Evolutionary conservation across 129 eudicot species (phyloP), one percentile per base, ranked within the genome.

Genomic region (Flaveria bidentis): DNA sequence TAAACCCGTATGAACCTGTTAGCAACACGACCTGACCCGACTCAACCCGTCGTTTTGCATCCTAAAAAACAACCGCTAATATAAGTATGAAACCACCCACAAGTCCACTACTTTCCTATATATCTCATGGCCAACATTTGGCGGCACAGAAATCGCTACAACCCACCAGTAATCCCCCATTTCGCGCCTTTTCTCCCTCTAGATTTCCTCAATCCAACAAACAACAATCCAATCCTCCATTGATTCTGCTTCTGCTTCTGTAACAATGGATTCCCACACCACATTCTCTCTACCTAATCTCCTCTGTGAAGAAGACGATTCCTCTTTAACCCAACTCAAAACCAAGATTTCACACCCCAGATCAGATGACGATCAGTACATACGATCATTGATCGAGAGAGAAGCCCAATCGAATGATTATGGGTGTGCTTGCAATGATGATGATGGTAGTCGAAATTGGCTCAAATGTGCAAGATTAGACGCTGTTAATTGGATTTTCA

Each of bases 121-220:
- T 55, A 90, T 88, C 81, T 41, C 84, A 63, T 69, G 82, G 78
- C 78, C 85, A 79, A 71, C 85, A 86, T 84, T 91, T 88, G 97
- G 97, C 97, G 97, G 86, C 97, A 91, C 86, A 56, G 79, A 84
- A 86, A 83, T 83, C 88, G 87, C 88, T 49, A 14, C 80, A 11
- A 46, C 64, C 63, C 77, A 67, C 61, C 75, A 76, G 23, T 63
- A 63, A 56, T 41, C 78, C 60, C 44, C 81, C 55, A 64, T 75
- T 65, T 63, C 82, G 82, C 86, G 86, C 82, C 75, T 14, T 66
- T 70, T 39, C 78, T 44, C 65, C 55, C 71, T 76, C 78, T 77
- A 58, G 72, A 81, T 63, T 47, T 69, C 73, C 81, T 82, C 81
- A 67, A 67, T 57, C 82, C 75, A 74, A 25, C 76, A 28, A 79